Percentiles rank a stretch among this genome's conserved stretches.
Conservation (phyloP, 1,284 basidiomycete genomes). For the Papiliotrema nemorosa region DNA sequence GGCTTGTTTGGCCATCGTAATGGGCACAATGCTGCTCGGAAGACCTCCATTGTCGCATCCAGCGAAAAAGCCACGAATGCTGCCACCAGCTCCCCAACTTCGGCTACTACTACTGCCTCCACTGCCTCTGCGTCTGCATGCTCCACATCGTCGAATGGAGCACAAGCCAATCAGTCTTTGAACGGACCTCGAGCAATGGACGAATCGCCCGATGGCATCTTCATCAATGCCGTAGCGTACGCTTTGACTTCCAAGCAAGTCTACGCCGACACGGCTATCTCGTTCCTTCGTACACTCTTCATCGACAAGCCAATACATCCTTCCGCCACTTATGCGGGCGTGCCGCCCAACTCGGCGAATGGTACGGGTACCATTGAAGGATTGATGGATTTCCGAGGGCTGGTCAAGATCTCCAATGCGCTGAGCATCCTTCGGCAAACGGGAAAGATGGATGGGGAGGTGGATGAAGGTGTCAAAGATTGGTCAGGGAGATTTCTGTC, state of each 20-base stretch:
- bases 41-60: too few species aligned
- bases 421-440: constrained; percentile 57
- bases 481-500: constrained; percentile 57
- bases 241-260: constrained; percentile 1
- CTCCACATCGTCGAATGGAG: neutral
- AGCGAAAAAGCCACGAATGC: too few species aligned
- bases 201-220: neutral
- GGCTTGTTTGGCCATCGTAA: too few species aligned
- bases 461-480: constrained; percentile 54
- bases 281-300: constrained; percentile 33
- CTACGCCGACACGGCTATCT: constrained; percentile 51
- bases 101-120: too few species aligned
- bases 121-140: neutral
- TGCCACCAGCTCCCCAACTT: too few species aligned
- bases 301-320: constrained; percentile 64
- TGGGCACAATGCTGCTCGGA: too few species aligned
- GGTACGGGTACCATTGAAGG: constrained; percentile 53
- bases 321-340: constrained; percentile 61
- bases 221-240: neutral
- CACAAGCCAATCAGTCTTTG: neutral
- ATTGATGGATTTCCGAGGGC: constrained; percentile 61
- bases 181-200: neutral
- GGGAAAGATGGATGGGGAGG: constrained; percentile 57
- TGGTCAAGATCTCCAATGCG: constrained; percentile 61
- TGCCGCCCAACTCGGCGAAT: constrained; percentile 61